Conservation (phyloP, 805 yeast species). For the Sugiyamaella americana region DNA sequence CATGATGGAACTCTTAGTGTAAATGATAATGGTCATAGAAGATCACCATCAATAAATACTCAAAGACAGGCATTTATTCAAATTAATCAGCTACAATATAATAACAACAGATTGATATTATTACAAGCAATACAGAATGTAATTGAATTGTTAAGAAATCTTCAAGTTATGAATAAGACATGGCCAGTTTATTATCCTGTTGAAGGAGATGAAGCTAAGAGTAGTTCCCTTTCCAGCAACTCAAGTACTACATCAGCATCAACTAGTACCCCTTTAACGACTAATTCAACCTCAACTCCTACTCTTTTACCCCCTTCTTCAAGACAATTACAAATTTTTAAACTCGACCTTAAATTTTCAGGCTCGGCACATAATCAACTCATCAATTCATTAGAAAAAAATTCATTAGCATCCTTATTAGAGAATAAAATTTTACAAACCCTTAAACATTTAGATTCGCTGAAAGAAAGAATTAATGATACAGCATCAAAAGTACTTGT, state of each 20-base stretch:
- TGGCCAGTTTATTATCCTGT: conserved; percentile 31
- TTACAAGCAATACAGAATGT: conserved; percentile 39
- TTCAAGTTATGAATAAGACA: conserved; percentile 24
- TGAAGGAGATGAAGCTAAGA: conserved; percentile 4
- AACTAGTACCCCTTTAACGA: neutral
- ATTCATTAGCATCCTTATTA: conserved; percentile 62
- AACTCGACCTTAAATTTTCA: conserved; percentile 52
- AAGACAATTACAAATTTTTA: conserved; percentile 50
- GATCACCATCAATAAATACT: conserved; percentile 13
- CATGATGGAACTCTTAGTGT: neutral
- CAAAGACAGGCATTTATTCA: conserved; percentile 45
- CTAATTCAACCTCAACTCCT: neutral
- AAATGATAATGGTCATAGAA: neutral
- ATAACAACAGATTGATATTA: conserved; percentile 60
- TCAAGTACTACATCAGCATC: neutral
- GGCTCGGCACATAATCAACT: conserved; percentile 33
- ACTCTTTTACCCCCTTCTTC: conserved; percentile 10
- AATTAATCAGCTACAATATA: conserved; percentile 68
- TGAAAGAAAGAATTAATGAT: conserved; percentile 82
- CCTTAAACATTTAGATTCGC: conserved; percentile 57
- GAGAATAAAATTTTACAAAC: conserved; percentile 63
- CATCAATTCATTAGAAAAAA: conserved; percentile 55
- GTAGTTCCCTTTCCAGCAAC: too few relatives aligned
- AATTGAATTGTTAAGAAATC: conserved; percentile 24
- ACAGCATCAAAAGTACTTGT: conserved; percentile 89